Evolutionary conservation across 2,329 filamentous ascomycete genomes (phyloP).

Genomic region (Cladosporium sp.): DNA sequence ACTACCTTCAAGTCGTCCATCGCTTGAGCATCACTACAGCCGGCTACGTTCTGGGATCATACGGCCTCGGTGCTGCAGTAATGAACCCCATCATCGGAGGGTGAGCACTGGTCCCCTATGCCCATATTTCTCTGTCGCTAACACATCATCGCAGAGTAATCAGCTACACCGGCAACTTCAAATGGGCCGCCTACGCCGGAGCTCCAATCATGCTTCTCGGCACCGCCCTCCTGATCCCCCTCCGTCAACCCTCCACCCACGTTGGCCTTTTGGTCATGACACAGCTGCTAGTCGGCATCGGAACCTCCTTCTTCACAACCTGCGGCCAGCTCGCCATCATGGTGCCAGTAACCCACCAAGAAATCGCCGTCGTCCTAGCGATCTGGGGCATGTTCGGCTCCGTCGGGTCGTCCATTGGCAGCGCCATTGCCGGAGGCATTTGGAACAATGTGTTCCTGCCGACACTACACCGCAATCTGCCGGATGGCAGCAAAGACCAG

Average conservation of each 20-base stretch:
- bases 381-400: slow-evolving; percentile 27
- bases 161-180: slow-evolving; percentile 1
- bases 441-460: slow-evolving; percentile 31
- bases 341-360: slow-evolving; percentile 45
- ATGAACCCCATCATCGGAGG: slow-evolving; percentile 46
- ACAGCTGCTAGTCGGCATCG: slow-evolving; percentile 61
- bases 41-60: slow-evolving; percentile 30
- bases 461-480: slow-evolving; percentile 24
- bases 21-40: slow-evolving; percentile 32
- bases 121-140: not conserved
- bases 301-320: slow-evolving; percentile 60
- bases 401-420: slow-evolving; percentile 57
- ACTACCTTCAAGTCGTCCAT: slow-evolving; percentile 46
- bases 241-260: slow-evolving; percentile 41
- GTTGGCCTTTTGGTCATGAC: slow-evolving; percentile 57
- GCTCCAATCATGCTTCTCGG: slow-evolving; percentile 41
- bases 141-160: not conserved
- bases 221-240: slow-evolving; percentile 39
- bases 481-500: slow-evolving; percentile 9
- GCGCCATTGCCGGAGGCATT: slow-evolving; percentile 33
- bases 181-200: slow-evolving; percentile 29
- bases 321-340: slow-evolving; percentile 62
- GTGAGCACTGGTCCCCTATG: slow-evolving; percentile 29
- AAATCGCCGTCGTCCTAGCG: slow-evolving; percentile 31
- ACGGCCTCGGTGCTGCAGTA: not conserved